Conservation (phyloP, 371 early-diverging fungal species). For the Choanephora cucurbitarum region DNA sequence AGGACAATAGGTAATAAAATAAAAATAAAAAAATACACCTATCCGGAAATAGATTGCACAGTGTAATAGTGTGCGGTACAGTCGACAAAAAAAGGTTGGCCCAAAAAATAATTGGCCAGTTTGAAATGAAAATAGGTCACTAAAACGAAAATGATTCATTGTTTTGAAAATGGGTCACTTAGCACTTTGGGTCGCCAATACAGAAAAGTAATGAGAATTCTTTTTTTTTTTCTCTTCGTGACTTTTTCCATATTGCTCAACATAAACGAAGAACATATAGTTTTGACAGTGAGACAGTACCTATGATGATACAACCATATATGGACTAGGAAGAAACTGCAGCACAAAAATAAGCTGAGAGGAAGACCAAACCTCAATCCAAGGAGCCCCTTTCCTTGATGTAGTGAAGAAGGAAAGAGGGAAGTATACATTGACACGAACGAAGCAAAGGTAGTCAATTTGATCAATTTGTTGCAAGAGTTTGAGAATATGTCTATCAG, state of each 20-base stretch:
- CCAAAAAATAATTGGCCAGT: constrained; percentile 7
- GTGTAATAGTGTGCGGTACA: no score
- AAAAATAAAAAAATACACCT: no score
- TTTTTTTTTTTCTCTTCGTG: constrained; percentile 11
- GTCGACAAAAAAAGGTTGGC: constrained; percentile 11
- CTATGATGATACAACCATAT: constrained; percentile 20
- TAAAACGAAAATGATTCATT: neutral
- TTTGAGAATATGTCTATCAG: constrained; percentile 24
- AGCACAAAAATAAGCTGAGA: constrained; percentile 21
- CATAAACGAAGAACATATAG: constrained; percentile 18
- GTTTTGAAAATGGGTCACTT: neutral
- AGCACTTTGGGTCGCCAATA: constrained; percentile 5
- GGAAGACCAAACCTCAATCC: constrained; percentile 21
- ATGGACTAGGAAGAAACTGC: constrained; percentile 23
- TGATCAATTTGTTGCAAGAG: constrained; percentile 24
- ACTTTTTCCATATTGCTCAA: constrained; percentile 17
- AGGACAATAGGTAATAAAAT: no score
- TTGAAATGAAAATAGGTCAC: constrained; percentile 3
- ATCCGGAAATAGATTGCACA: no score
- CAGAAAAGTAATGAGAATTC: constrained; percentile 4
- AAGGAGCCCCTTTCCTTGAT: constrained; percentile 15
- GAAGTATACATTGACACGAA: constrained; percentile 22
- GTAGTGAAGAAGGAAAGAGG: constrained; percentile 22
- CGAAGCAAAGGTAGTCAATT: constrained; percentile 24
- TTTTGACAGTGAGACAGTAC: constrained; percentile 13